Conservation (phyloP, 140 eudicot species). For the Bidens hawaiensis region DNA sequence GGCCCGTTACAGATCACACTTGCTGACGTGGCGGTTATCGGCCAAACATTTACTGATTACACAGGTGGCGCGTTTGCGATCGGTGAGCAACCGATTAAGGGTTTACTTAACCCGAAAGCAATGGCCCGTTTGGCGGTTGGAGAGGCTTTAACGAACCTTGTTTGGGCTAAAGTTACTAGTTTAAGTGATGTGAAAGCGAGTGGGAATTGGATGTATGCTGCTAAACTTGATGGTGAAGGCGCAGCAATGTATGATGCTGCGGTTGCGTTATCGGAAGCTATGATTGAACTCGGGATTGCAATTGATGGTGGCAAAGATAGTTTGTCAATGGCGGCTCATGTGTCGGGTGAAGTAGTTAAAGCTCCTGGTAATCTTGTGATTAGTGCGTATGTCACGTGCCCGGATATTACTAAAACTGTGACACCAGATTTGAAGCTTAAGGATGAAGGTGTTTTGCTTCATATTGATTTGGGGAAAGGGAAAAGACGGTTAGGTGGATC, state of each 20-base stretch:
- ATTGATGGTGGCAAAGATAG: slow-evolving; percentile 97
- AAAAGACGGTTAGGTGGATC: slow-evolving; percentile 88
- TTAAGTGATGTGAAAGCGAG: slow-evolving; percentile 92
- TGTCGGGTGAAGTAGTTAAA: slow-evolving; percentile 82
- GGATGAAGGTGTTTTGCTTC: slow-evolving; percentile 71
- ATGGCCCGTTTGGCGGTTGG: slow-evolving; percentile 97
- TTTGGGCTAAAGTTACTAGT: slow-evolving; percentile 82
- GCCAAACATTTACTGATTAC: slow-evolving; percentile 62
- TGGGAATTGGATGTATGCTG: slow-evolving; percentile 99
- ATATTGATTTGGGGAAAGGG: slow-evolving; percentile 81
- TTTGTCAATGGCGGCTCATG: slow-evolving; percentile 89
- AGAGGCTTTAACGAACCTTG: slow-evolving; percentile 92
- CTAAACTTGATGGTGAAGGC: slow-evolving; percentile 96
- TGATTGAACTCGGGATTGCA: slow-evolving; percentile 92
- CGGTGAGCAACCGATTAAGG: slow-evolving; percentile 93
- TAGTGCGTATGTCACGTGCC: slow-evolving; percentile 84
- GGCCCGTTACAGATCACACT: slow-evolving; percentile 90
- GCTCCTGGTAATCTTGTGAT: slow-evolving; percentile 98
- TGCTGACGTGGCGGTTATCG: slow-evolving; percentile 91
- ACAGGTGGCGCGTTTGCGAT: slow-evolving; percentile 97
- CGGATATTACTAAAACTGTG: slow-evolving; percentile 89
- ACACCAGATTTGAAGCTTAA: slow-evolving; percentile 90
- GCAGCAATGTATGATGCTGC: slow-evolving; percentile 99
- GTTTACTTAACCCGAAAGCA: slow-evolving; percentile 85
- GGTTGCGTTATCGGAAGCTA: slow-evolving; percentile 69